Conservation (phyloP, 2,329 filamentous ascomycete species). For the Trichocomaceae sp. region DNA sequence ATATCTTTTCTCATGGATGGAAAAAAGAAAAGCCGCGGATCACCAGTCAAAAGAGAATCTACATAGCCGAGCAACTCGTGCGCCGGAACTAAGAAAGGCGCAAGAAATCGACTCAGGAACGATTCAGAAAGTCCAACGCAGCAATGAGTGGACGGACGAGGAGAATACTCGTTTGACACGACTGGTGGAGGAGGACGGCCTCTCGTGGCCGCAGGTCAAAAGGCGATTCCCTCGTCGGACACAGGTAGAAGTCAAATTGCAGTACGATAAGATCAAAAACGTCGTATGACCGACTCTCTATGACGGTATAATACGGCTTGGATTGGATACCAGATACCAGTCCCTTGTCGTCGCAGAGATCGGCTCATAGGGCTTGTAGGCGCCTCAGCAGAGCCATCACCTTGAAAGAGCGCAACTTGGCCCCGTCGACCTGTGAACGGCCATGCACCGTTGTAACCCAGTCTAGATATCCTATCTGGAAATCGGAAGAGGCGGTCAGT, state of each 20-base stretch:
- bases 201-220: background rate
- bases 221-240: background rate
- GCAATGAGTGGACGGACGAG: background rate
- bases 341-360: too few relatives aligned
- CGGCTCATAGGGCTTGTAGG: too few relatives aligned
- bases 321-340: too few relatives aligned
- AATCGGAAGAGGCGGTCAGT: too few relatives aligned
- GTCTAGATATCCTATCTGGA: too few relatives aligned
- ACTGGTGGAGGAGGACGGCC: background rate
- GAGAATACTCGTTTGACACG: background rate
- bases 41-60: background rate
- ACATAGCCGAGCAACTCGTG: background rate
- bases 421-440: too few relatives aligned
- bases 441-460: too few relatives aligned
- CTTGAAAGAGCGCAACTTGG: too few relatives aligned
- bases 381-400: too few relatives aligned
- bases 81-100: background rate
- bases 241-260: background rate
- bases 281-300: background rate
- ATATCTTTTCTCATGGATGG: background rate
- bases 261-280: background rate
- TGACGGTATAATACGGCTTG: too few relatives aligned
- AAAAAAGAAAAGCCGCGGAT: background rate
- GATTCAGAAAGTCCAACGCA: background rate
- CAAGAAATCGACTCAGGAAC: background rate